Conservation (phyloP, 129 eudicot species). For the Pittosporum tobira region DNA sequence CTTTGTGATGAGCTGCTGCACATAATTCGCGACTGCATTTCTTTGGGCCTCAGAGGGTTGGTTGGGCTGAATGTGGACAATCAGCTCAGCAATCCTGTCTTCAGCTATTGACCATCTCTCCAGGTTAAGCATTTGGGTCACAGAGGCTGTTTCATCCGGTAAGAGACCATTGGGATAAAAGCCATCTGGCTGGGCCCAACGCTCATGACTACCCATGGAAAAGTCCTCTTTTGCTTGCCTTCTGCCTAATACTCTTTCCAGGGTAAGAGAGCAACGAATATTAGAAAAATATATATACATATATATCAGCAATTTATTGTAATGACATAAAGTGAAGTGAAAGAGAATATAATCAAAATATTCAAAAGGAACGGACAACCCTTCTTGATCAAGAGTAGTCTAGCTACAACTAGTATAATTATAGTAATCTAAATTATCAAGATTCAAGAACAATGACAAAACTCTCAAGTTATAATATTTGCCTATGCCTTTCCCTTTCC, state of each 20-base stretch:
- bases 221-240: background rate
- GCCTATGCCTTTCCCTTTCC: too few species aligned
- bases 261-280: background rate
- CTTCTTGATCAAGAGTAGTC: too few species aligned
- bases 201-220: slow-evolving; percentile 17
- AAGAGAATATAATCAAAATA: too few species aligned
- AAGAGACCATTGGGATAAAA: slow-evolving; percentile 19
- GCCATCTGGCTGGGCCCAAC: slow-evolving; percentile 1
- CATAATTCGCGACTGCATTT: slow-evolving; percentile 19
- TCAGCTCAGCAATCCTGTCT: slow-evolving; percentile 20
- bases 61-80: slow-evolving; percentile 20
- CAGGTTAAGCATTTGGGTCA: slow-evolving; percentile 9
- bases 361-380: too few species aligned
- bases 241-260: background rate
- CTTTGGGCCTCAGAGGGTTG: slow-evolving; percentile 18
- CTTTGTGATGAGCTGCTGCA: slow-evolving; percentile 17
- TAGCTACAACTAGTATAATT: too few species aligned
- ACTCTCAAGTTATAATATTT: too few species aligned
- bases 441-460: too few species aligned
- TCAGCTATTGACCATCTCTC: slow-evolving; percentile 23
- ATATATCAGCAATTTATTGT: background rate
- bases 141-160: slow-evolving; percentile 8
- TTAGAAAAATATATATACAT: too few species aligned
- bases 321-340: too few species aligned
- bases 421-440: too few species aligned